phyloP scores from a whole-genome alignment of 176 grass and related monocot species.

The Cocos nucifera region DNA sequence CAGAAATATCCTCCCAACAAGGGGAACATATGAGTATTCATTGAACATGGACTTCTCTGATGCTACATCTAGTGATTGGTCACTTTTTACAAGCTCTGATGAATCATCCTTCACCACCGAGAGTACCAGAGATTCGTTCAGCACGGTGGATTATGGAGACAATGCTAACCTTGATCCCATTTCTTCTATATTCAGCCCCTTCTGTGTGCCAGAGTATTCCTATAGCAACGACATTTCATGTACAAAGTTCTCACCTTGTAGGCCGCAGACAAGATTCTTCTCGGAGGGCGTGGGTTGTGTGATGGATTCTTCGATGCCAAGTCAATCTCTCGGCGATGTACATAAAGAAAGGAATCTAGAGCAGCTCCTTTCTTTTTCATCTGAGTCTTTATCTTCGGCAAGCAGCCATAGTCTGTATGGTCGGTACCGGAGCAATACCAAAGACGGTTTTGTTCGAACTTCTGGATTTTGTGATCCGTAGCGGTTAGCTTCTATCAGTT shows the following conservation, averaged over 20 bases:
- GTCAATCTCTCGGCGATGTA: constrained; percentile 50
- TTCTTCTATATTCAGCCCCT: constrained; percentile 73
- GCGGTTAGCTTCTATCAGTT: background rate
- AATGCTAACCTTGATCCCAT: constrained; percentile 53
- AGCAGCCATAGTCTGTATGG: constrained; percentile 28
- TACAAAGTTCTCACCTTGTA: constrained; percentile 47
- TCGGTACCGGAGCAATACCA: constrained; percentile 24
- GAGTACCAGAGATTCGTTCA: constrained; percentile 96
- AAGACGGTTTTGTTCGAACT: constrained; percentile 79
- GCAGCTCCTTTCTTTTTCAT: constrained; percentile 21
- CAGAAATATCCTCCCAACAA: constrained; percentile 23
- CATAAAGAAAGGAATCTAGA: constrained; percentile 77
- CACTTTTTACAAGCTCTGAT: constrained; percentile 91
- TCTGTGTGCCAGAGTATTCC: constrained; percentile 50
- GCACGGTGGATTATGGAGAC: constrained; percentile 69
- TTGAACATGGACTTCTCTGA: constrained; percentile 71
- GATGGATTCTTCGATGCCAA: constrained; percentile 40
- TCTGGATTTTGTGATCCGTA: constrained; percentile 87
- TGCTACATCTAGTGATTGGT: constrained; percentile 85
- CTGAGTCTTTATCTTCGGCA: constrained; percentile 26
- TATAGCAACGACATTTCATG: constrained; percentile 31
- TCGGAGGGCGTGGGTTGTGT: constrained; percentile 38
- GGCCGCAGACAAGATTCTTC: constrained; percentile 70
- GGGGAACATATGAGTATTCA: constrained; percentile 56
- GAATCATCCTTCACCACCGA: constrained; percentile 97